Percentiles rank a stretch among this genome's conserved stretches.
phyloP scores from a whole-genome alignment of 768 basidiomycete genomes.

The Trametes gibbosa region DNA sequence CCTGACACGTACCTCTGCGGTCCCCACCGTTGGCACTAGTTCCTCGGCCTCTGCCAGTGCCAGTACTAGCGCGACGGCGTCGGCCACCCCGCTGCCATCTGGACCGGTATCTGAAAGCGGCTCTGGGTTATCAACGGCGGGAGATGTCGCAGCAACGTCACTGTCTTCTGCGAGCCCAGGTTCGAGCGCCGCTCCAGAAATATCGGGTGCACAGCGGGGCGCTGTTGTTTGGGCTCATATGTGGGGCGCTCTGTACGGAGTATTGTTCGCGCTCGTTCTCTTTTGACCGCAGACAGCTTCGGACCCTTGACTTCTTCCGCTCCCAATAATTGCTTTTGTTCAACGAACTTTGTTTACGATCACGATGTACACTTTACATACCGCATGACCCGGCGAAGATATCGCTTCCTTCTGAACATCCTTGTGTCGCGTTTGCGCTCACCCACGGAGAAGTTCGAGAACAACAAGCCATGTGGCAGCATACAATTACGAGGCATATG shows the following conservation, averaged over 20 bases:
- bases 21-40: background rate
- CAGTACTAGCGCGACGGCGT: background rate
- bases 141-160: too few species aligned
- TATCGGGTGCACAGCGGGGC: background rate
- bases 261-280: background rate
- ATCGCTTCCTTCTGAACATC: background rate
- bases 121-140: background rate
- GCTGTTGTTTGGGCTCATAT: background rate
- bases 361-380: slow-evolving; percentile 1
- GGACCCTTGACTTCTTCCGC: background rate
- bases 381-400: background rate
- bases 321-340: background rate
- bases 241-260: background rate
- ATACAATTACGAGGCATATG: slow-evolving; percentile 1
- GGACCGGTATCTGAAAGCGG: background rate
- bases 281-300: background rate
- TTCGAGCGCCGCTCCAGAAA: background rate
- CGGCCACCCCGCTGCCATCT: background rate
- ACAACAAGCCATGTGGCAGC: background rate
- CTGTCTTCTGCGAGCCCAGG: background rate
- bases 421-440: background rate
- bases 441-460: background rate
- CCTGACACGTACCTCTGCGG: too few species aligned
- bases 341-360: background rate
- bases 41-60: background rate